These are phyloP conservation scores for Aureobasidium sp. DNA, from an alignment of 2,329 filamentous ascomycete species.

Conservation along the genomic window DNA sequence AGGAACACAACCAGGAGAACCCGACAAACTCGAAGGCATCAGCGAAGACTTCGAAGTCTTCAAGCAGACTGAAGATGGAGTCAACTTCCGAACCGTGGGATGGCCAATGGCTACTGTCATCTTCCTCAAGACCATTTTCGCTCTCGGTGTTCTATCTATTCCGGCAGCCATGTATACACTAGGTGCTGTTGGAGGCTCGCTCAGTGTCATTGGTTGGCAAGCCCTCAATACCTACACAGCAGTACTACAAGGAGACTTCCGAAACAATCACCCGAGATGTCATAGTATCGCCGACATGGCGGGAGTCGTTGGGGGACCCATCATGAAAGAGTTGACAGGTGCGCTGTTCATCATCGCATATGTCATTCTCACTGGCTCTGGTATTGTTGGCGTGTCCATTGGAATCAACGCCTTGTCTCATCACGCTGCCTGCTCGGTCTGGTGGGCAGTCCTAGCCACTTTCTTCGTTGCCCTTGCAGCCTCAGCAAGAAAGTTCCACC, in stretches of 20 bases:
- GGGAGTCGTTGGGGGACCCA: constrained; percentile 46
- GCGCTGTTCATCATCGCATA: constrained; percentile 53
- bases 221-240: constrained; percentile 44
- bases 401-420: constrained; percentile 54
- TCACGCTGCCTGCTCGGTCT: constrained; percentile 54
- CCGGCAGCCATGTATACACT: constrained; percentile 43
- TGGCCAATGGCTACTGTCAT: constrained; percentile 48
- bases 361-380: constrained; percentile 49
- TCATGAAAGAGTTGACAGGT: constrained; percentile 49
- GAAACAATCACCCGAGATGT: constrained; percentile 45
- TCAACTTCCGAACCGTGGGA: constrained; percentile 48
- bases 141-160: constrained; percentile 45
- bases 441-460: constrained; percentile 49
- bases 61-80: constrained; percentile 40
- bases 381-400: constrained; percentile 53
- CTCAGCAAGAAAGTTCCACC: constrained; percentile 52
- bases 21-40: constrained; percentile 39
- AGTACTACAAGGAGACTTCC: constrained; percentile 46
- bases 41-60: constrained; percentile 44
- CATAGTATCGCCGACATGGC: constrained; percentile 55
- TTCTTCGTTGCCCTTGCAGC: constrained; percentile 44
- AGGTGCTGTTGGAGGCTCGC: constrained; percentile 42
- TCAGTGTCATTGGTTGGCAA: constrained; percentile 44
- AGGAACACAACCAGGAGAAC: constrained; percentile 25
- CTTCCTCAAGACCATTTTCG: constrained; percentile 44